These are phyloP conservation scores for Talaromyces rugulosus DNA, from an alignment of 2,329 filamentous ascomycete species.

Conservation along the genomic window DNA sequence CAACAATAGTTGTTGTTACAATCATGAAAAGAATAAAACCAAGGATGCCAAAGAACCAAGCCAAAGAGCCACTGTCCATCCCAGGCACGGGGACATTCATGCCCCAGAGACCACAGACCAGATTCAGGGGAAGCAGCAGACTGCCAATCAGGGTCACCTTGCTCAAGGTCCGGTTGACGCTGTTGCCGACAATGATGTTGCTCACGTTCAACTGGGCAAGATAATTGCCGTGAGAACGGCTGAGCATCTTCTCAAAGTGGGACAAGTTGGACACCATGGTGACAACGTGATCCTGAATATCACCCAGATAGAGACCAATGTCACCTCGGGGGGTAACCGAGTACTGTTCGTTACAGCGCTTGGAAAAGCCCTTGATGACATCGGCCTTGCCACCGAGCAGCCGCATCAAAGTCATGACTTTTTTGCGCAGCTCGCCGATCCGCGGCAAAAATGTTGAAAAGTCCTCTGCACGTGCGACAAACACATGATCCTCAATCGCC, in stretches of 20 bases:
- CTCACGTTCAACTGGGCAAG: constrained; percentile 91
- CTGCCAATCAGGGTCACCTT: constrained; percentile 94
- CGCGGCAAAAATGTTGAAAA: constrained; percentile 80
- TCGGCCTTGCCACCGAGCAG: constrained; percentile 97
- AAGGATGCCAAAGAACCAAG: constrained; percentile 49
- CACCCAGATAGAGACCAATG: constrained; percentile 91
- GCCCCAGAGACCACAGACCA: constrained; percentile 65
- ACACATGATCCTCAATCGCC: constrained; percentile 90
- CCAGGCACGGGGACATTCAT: constrained; percentile 50
- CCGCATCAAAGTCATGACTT: constrained; percentile 88
- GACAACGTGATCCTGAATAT: constrained; percentile 98
- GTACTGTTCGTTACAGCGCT: constrained; percentile 97
- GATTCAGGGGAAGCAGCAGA: constrained; percentile 91
- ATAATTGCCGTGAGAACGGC: constrained; percentile 91
- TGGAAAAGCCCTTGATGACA: constrained; percentile 94
- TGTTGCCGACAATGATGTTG: constrained; percentile 81
- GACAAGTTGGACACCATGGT: constrained; percentile 97
- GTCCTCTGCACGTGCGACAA: constrained; percentile 85
- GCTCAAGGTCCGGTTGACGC: constrained; percentile 82
- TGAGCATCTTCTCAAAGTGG: constrained; percentile 97
- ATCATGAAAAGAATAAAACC: constrained; percentile 43
- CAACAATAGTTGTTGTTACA: constrained; percentile 32
- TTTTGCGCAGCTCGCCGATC: constrained; percentile 88
- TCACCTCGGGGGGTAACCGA: constrained; percentile 92
- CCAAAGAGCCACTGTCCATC: constrained; percentile 26